Evolutionary conservation across 1,139 yeast genomes (phyloP), one percentile per base, ranked within the genome.

Genomic region (Candida sanyaensis): DNA sequence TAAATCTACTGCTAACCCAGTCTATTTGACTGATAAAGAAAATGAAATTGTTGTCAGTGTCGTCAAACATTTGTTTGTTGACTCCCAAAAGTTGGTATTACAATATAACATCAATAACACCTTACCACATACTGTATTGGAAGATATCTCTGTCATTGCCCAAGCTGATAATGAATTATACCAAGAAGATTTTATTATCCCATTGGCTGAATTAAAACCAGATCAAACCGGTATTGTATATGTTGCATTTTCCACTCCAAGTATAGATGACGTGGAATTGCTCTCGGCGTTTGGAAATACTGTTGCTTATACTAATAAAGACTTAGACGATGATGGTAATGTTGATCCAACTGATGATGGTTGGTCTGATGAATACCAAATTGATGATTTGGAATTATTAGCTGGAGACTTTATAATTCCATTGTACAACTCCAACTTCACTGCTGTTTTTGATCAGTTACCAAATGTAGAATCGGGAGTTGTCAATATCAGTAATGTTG

Each of bases 1-100:
- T 56, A 90, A 88, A 69, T 81, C 93, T 8, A 85, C 96, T 2
- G 41, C 60, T 8, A 66, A 72, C 43, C 78, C 82, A 46, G 73
- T 83, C 48, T 83, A 86, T 57, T 81, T 93, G 61, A 92, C 99
- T 31, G 99, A 93, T 65, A 80, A 82, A 53, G 99, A 92, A 64
- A 91, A 96, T 55, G 99, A 93, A 69, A 91, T 91, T 65, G 93
- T 90, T 45, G 96, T 95, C 46, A 79, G 80, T 47, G 93, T 88
- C 32, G 78, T 88, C 49, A 91, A 89, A 67, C 98, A 92, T 66
- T 72, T 91, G 51, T 93, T 88, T 69, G 61, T 71, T 41, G 78
- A 73, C 27, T 70, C 81, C 46, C 80, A 81, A 37, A 88, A 90
- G 65, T 72, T 91, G 62, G 95, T 93, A 30, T 73, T 93, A 55